Percentiles rank a stretch among this genome's conserved stretches.
phyloP scores from a whole-genome alignment of 2,329 filamentous ascomycete genomes.

The Fusarium sp. region DNA sequence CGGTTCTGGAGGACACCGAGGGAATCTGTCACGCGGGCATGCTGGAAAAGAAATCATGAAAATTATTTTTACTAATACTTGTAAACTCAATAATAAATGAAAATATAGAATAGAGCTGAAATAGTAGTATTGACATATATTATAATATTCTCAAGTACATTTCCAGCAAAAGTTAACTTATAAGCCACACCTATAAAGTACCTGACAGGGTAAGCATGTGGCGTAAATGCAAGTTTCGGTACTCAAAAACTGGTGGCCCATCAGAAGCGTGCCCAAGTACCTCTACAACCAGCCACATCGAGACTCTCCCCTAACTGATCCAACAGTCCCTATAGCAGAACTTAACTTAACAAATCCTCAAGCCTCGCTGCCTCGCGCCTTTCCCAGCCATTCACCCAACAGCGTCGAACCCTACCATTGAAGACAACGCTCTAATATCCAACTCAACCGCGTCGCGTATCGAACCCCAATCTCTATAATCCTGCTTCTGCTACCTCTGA shows the following conservation, averaged over 20 bases:
- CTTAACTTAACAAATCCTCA: conserved; percentile 29
- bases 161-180: background rate
- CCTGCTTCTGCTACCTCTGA: conserved; percentile 43
- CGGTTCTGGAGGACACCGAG: too few species aligned
- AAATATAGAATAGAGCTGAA: too few species aligned
- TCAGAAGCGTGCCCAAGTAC: background rate
- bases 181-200: conserved; percentile 12
- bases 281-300: conserved; percentile 7
- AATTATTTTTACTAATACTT: too few species aligned
- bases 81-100: too few species aligned
- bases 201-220: background rate
- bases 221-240: background rate
- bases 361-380: conserved; percentile 34
- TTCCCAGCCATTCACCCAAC: conserved; percentile 23
- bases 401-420: conserved; percentile 17
- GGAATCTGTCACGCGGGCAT: too few species aligned
- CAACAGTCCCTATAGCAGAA: conserved; percentile 31
- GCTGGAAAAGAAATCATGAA: too few species aligned
- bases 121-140: too few species aligned
- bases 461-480: conserved; percentile 20
- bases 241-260: too few species aligned
- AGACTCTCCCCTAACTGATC: background rate
- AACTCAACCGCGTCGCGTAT: conserved; percentile 27
- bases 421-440: conserved; percentile 20
- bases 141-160: background rate